phyloP scores from a whole-genome alignment of 148 eudicot species.

The Bassia scoparia region DNA sequence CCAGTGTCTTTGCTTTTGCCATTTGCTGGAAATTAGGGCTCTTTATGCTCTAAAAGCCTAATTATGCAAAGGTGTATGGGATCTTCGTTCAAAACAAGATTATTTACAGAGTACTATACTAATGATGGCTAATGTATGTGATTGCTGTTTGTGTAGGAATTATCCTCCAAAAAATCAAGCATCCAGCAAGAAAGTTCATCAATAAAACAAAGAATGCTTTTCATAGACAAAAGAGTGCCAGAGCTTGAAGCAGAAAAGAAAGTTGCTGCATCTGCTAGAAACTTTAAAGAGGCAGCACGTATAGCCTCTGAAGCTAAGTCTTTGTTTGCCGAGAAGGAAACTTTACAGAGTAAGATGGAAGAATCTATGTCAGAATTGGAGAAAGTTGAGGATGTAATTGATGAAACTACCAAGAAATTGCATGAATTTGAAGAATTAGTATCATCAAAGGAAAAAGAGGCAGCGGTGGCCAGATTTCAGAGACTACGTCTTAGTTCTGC shows the following conservation, averaged over 20 bases:
- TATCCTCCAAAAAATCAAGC: slow-evolving; percentile 58
- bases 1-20: background rate
- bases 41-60: background rate
- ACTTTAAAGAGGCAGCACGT: slow-evolving; percentile 78
- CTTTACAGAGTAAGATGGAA: slow-evolving; percentile 37
- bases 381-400: slow-evolving; percentile 49
- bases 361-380: slow-evolving; percentile 29
- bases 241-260: slow-evolving; percentile 82
- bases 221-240: slow-evolving; percentile 65
- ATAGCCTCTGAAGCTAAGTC: slow-evolving; percentile 67
- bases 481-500: slow-evolving; percentile 47
- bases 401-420: slow-evolving; percentile 37
- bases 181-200: slow-evolving; percentile 58
- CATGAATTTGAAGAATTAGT: slow-evolving; percentile 51
- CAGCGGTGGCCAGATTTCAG: slow-evolving; percentile 56
- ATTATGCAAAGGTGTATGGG: too few relatives aligned
- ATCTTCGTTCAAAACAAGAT: too few relatives aligned
- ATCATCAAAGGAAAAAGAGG: slow-evolving; percentile 49
- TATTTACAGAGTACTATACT: background rate
- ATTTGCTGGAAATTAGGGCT: background rate
- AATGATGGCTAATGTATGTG: background rate
- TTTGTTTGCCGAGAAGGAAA: slow-evolving; percentile 53
- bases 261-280: slow-evolving; percentile 71
- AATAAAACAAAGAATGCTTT: slow-evolving; percentile 51
- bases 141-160: slow-evolving; percentile 36